Conservation (phyloP, 805 yeast genomes). For the Metschnikowia matae region DNA sequence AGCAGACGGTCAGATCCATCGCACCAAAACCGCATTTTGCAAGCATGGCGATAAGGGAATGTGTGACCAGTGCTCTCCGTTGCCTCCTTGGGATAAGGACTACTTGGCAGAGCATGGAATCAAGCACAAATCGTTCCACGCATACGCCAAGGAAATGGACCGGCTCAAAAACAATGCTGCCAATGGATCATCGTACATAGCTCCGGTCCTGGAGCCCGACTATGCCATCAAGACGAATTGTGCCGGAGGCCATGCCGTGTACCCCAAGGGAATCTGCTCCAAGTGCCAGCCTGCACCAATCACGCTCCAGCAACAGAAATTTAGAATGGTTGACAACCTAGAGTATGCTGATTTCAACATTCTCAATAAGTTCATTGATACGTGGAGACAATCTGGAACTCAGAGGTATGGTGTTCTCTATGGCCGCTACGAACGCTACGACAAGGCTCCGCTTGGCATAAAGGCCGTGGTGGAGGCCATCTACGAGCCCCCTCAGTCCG, state of each 20-base stretch:
- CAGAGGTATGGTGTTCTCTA: slow-evolving; percentile 85
- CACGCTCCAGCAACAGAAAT: slow-evolving; percentile 82
- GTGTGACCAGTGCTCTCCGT: slow-evolving; percentile 96
- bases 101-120: slow-evolving; percentile 72
- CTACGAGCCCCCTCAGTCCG: slow-evolving; percentile 87
- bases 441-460: slow-evolving; percentile 84
- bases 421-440: slow-evolving; percentile 76
- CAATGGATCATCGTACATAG: slow-evolving; percentile 59
- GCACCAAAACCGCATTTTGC: slow-evolving; percentile 63
- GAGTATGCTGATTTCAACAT: slow-evolving; percentile 76
- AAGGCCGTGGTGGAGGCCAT: slow-evolving; percentile 93
- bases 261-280: slow-evolving; percentile 94
- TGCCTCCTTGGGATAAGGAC: slow-evolving; percentile 89
- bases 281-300: slow-evolving; percentile 96
- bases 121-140: slow-evolving; percentile 85
- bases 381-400: slow-evolving; percentile 85
- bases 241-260: slow-evolving; percentile 79
- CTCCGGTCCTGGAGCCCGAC: slow-evolving; percentile 72
- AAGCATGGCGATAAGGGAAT: slow-evolving; percentile 90
- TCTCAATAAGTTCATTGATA: slow-evolving; percentile 78
- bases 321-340: slow-evolving; percentile 96
- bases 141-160: slow-evolving; percentile 70
- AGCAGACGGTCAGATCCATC: slow-evolving; percentile 66
- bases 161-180: slow-evolving; percentile 60
- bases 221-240: slow-evolving; percentile 65